Base-by-base conservation (phyloP, 495 filamentous ascomycete species). In the Penicillium paradoxum region DNA sequence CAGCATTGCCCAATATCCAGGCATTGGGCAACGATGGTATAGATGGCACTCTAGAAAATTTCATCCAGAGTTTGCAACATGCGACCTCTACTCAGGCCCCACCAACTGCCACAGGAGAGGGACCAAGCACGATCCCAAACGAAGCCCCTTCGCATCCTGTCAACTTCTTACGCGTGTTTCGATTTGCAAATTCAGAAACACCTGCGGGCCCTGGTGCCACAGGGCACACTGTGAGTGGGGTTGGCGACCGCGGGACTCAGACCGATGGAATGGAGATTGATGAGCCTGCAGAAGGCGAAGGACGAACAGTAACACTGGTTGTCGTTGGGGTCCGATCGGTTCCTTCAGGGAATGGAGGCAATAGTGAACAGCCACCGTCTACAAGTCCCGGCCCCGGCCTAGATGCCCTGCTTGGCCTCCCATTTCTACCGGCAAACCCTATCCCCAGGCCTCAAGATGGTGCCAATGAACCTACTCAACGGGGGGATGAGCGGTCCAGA, bases 281-380 rank as follows among this genome's bases (percentile, higher is more conserved):
- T 37, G 73, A 75, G 32, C 67, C 73, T 44, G 49, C 66, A 18
- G 79, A 81, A 40, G 73, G 67, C 18, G 83, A 86, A 49, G 83
- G 78, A 11, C 75, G 84, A 14, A 83, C 81, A 54, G 81, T 87
- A 14, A 84, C 84, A 7, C 73, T 87, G 46, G 84, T 87, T 27
- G 80, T 89, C 36, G 86, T 90, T 39, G 86, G 87, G 9, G 87
- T 90, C 36, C 75, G 85, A 27, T 87, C 84, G 10, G 84, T 88
- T 33, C 79, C 79, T 15, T 75, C 83, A 14, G 72, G 76, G 36
- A 77, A 70, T 47, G 72, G 70, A 37, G 56, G 70, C 13, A 63
- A 67, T 22, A 64, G 64, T 40, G 81, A 73, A 41, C 79, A 68
- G 61, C 80, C 63, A 50, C 63, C 62, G 56, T 71, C 56, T 61